Conservation (phyloP, 169 alveolate genomes). For the Cryptosporidium muris region DNA sequence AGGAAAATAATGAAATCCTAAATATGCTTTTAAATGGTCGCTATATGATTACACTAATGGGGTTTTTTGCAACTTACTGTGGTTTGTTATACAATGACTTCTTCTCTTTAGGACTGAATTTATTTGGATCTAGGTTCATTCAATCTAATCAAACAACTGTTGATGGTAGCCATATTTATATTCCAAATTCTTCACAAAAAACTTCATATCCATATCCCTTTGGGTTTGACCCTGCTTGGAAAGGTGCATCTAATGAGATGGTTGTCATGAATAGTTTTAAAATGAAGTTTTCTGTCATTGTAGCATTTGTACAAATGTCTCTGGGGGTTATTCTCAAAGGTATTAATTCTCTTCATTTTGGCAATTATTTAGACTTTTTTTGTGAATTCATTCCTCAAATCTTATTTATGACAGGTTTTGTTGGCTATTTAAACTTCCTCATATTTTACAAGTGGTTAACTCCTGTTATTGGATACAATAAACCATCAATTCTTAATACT, state of each 20-base stretch:
- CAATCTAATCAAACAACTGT: slow-evolving; percentile 61
- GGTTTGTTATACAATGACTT: slow-evolving; percentile 98
- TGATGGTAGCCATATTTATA: slow-evolving; percentile 52
- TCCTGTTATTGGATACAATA: slow-evolving; percentile 83
- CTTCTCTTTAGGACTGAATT: slow-evolving; percentile 92
- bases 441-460: slow-evolving; percentile 94
- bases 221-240: slow-evolving; percentile 99
- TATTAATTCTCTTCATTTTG: slow-evolving; percentile 89
- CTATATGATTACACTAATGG: slow-evolving; percentile 94
- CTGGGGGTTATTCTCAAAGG: slow-evolving; percentile 94
- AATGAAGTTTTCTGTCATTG: slow-evolving; percentile 97
- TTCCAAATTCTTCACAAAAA: slow-evolving; percentile 44
- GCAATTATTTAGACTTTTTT: slow-evolving; percentile 88
- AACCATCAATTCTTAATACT: slow-evolving; percentile 95
- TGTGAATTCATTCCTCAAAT: slow-evolving; percentile 98
- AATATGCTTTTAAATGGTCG: slow-evolving; percentile 84
- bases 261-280: slow-evolving; percentile 94
- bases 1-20: slow-evolving; percentile 77
- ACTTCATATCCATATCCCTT: slow-evolving; percentile 89
- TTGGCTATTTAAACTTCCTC: slow-evolving; percentile 95
- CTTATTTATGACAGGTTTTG: slow-evolving; percentile 89
- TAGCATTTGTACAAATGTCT: slow-evolving; percentile 92
- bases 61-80: slow-evolving; percentile 93
- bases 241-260: slow-evolving; percentile 94
- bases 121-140: slow-evolving; percentile 91